Conservation (phyloP, 768 basidiomycete species). For the Boletus eberwhitei region DNA sequence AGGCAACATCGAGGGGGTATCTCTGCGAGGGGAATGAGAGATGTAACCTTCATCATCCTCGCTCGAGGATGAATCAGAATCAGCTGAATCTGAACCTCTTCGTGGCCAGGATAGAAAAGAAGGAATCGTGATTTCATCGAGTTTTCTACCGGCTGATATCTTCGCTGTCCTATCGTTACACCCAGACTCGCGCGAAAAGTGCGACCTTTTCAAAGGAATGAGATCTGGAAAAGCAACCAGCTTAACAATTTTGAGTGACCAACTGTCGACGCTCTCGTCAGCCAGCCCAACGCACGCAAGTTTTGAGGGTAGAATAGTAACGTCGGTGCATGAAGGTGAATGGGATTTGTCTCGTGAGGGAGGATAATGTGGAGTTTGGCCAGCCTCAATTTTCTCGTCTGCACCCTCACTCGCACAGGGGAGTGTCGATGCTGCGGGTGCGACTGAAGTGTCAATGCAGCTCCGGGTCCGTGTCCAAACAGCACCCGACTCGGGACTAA, state of each 20-base stretch:
- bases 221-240: conserved; percentile 75
- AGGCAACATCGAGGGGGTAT: conserved; percentile 34
- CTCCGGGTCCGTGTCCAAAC: conserved; percentile 49
- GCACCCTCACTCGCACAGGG: conserved; percentile 1
- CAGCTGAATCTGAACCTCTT: conserved; percentile 22
- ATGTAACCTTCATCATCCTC: conserved; percentile 54
- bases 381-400: conserved; percentile 2
- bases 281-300: conserved; percentile 74
- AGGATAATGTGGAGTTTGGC: conserved; percentile 8
- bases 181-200: conserved; percentile 2
- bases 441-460: conserved; percentile 34
- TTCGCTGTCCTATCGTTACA: conserved; percentile 1
- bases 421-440: conserved; percentile 9
- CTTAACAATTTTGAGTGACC: conserved; percentile 76
- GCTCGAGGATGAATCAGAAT: conserved; percentile 26
- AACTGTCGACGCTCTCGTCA: conserved; percentile 63
- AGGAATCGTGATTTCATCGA: conserved; percentile 16
- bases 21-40: conserved; percentile 51
- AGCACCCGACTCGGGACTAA: conserved; percentile 36
- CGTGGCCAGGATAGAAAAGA: conserved; percentile 22
- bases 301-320: conserved; percentile 63
- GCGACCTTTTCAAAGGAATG: conserved; percentile 37
- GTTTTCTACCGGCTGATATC: conserved; percentile 6
- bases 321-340: conserved; percentile 56
- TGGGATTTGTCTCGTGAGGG: conserved; percentile 40